Evolutionary conservation across 371 early-diverging fungal species (phyloP), one percentile per base, ranked within the genome.

Genomic region (Umbelopsis sp.): DNA sequence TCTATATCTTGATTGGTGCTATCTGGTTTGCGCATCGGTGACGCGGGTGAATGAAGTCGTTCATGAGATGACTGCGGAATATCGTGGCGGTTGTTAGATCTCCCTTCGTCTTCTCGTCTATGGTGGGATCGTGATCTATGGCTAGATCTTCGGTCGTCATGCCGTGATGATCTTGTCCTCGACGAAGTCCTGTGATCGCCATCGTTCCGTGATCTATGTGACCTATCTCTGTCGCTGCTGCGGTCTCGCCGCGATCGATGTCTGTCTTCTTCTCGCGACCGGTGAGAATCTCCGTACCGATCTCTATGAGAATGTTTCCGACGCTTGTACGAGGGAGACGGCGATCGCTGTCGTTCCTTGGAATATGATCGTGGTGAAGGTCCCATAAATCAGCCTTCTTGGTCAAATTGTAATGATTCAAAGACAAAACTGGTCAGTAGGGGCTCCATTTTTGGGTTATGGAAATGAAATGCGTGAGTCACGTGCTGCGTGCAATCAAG

Each of bases 301-400:
- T 72, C 72, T 38, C 76, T 73, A 48, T 76, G 68, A 25, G 71
- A 65, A 46, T 66, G 68, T 65, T 75, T 74, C 70, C 76, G 72
- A 67, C 74, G 63, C 52, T 79, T 79, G 38, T 70, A 64, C 6
- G 70, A 69, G 46, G 82, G 82, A 24, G 82, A 82, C 63, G 80
- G 80, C n/a, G 78, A 77, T 48, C 82, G 73, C 53, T 76, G 73
- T 69, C 78, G 29, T 25, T 57, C 57, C 18, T 32, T 7, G 18
- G 57, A 57, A n/a, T 57, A 57, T 35, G 57, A 57, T 16, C 57
- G 29, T 18, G 57, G 57, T 57, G 57, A 57, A 57, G 32, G 35
- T 11, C 3, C 57, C 57, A 57, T 57, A 3, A n/a, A 18, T 29
- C 22, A 57, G 22, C 16, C 14, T 38, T 57, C 8, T 29, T 11